Conservation (phyloP, 2,329 filamentous ascomycete species). For the Cercospora sojina region DNA sequence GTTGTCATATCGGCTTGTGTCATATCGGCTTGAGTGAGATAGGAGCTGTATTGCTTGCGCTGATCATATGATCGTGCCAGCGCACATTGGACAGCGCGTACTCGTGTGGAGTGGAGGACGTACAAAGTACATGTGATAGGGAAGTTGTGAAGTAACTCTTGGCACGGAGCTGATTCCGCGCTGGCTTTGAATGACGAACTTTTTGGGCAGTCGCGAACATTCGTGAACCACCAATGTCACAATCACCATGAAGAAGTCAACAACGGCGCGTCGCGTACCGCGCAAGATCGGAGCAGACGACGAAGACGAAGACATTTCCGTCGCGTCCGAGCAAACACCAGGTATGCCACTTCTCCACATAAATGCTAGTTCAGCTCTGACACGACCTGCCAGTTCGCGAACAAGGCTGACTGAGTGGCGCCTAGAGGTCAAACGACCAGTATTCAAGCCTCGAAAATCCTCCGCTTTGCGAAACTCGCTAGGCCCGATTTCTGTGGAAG, state of each 20-base stretch:
- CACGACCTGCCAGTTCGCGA: constrained; percentile 22
- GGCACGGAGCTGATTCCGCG: neutral
- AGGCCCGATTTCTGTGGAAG: constrained; percentile 58
- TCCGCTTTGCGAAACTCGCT: constrained; percentile 76
- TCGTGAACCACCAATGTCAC: neutral
- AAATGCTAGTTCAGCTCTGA: constrained; percentile 23
- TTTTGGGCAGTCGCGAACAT: neutral
- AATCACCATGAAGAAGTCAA: constrained; percentile 56
- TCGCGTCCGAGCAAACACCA: constrained; percentile 23
- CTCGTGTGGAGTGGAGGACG: neutral
- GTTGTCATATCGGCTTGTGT: neutral
- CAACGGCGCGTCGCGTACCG: constrained; percentile 63
- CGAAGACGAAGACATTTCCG: constrained; percentile 49
- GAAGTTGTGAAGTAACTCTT: neutral
- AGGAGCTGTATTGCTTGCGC: neutral
- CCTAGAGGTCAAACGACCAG: constrained; percentile 55
- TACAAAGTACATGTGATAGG: neutral
- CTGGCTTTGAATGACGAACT: constrained; percentile 5
- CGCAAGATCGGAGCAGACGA: constrained; percentile 74
- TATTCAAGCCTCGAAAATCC: constrained; percentile 64
- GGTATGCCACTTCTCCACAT: constrained; percentile 25
- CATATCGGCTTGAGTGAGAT: neutral
- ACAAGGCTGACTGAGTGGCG: constrained; percentile 48
- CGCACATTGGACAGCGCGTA: neutral
- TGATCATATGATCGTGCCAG: neutral